Evolutionary conservation across 2,329 filamentous ascomycete genomes (phyloP), one percentile per base, ranked within the genome.

Genomic region (Pseudovirgaria hyperparasitica): DNA sequence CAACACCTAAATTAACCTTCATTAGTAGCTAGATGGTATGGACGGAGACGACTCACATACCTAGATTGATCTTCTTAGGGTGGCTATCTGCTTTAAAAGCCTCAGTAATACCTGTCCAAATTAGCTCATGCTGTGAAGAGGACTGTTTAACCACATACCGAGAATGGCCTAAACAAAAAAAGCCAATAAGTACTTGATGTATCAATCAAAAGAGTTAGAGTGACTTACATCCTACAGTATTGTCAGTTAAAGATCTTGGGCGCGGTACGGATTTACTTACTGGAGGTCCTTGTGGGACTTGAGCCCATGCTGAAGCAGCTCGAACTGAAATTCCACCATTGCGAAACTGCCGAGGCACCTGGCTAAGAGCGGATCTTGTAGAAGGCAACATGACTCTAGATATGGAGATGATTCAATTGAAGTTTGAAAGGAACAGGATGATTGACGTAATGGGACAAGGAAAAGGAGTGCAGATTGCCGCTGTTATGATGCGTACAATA

Each of bases 1-100:
- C 90, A 42, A 96, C 90, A 64, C 86, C 78, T 82, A 36, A n/a
- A n/a, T n/a, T n/a, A n/a, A 7, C 7, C n/a, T 10, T 12, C 9
- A 42, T 53, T 36, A 52, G 41, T 32, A 5, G 31, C 9, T n/a
- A n/a, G n/a, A n/a, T n/a, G n/a, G n/a, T n/a, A n/a, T n/a, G n/a
- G 15, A 8, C 21, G 31, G 20, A 5, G 10, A 22, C 6, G 21
- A 7, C 10, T 9, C 9, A 39, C 69, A 50, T 63, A 80, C 81
- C 90, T 36, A 98, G 67, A 67, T 96, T 96, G 70, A 98, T 96
- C 76, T 96, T 98, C 67, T 93, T 75, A 38, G 74, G 65, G 60
- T 92, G 87, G 49, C 67, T 71, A 58, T 98, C 90, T 60, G 86
- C 86, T 72, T 96, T 98, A 80, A 90, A 98, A 35, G 90, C 90